Conservation (phyloP, 1,284 basidiomycete genomes). For the Cutaneotrichosporon sp. region DNA sequence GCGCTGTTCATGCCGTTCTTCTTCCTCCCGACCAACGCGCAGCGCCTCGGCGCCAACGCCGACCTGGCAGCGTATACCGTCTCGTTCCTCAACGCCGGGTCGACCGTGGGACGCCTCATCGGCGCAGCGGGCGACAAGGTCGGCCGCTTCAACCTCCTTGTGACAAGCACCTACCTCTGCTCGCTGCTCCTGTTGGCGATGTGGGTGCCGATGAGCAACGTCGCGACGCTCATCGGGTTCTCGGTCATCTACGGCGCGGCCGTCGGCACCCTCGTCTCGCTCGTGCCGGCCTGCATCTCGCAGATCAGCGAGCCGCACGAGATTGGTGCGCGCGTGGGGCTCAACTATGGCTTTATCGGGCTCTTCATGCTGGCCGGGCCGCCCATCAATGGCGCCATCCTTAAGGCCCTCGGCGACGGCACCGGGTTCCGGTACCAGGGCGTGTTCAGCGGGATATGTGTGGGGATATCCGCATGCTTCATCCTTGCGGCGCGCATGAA, state of each 20-base stretch:
- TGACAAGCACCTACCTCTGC: conserved; percentile 25
- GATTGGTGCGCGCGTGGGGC: conserved; percentile 37
- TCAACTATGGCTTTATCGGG: conserved; percentile 31
- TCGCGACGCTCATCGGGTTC: conserved; percentile 41
- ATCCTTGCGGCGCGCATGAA: background rate
- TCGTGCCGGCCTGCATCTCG: conserved; percentile 34
- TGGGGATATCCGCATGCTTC: background rate
- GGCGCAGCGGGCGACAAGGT: conserved; percentile 16
- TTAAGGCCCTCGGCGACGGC: conserved; percentile 23
- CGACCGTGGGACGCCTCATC: conserved; percentile 29
- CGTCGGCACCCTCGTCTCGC: conserved; percentile 31
- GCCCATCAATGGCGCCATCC: conserved; percentile 48
- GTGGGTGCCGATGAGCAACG: conserved; percentile 27
- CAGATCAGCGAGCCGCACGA: conserved; percentile 28
- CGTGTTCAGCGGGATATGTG: conserved; percentile 6
- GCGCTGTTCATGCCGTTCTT: conserved; percentile 43
- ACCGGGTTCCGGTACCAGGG: conserved; percentile 9
- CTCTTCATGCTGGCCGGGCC: conserved; percentile 44
- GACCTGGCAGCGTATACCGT: conserved; percentile 37
- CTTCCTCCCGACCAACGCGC: conserved; percentile 40
- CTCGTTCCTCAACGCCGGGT: conserved; percentile 42
- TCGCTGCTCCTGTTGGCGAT: conserved; percentile 30
- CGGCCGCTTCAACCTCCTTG: conserved; percentile 41
- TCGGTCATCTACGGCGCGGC: conserved; percentile 47
- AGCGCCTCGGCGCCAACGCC: conserved; percentile 31